These are phyloP conservation scores for Saccharomycopsis microspora DNA, from an alignment of 805 yeast species.

Conservation along the genomic window DNA sequence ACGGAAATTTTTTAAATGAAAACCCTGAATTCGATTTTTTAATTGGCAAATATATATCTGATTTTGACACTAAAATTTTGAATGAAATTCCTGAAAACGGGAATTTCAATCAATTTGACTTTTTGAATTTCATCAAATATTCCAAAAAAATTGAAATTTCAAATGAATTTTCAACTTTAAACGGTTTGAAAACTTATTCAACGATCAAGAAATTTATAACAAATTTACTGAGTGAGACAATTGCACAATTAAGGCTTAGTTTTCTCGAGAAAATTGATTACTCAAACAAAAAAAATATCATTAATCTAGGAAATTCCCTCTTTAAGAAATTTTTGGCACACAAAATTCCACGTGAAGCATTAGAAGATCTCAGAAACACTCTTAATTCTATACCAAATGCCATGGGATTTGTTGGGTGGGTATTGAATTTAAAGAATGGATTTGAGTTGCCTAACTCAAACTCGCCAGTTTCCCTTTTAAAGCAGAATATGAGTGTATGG, in stretches of 20 bases:
- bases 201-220: conserved; percentile 29
- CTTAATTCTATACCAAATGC: conserved; percentile 28
- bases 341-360: conserved; percentile 28
- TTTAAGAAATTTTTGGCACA: conserved; percentile 32
- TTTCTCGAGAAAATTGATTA: conserved; percentile 28
- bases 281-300: conserved; percentile 23
- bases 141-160: conserved; percentile 12
- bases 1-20: too few species aligned
- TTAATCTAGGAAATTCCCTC: conserved; percentile 22
- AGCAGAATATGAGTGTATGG: conserved; percentile 22
- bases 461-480: conserved; percentile 19
- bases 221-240: conserved; percentile 19
- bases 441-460: conserved; percentile 1
- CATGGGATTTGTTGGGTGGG: conserved; percentile 26
- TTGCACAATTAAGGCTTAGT: conserved; percentile 24
- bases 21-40: too few species aligned
- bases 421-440: conserved; percentile 21
- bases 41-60: too few species aligned
- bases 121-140: too few species aligned
- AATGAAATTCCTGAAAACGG: too few species aligned
- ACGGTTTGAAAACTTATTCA: conserved; percentile 24
- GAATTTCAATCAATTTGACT: too few species aligned
- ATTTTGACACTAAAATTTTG: too few species aligned
- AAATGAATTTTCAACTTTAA: conserved; percentile 21
- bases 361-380: conserved; percentile 29